phyloP scores from a whole-genome alignment of 164 flowering plant genomes.

The Liquidambar formosana region DNA sequence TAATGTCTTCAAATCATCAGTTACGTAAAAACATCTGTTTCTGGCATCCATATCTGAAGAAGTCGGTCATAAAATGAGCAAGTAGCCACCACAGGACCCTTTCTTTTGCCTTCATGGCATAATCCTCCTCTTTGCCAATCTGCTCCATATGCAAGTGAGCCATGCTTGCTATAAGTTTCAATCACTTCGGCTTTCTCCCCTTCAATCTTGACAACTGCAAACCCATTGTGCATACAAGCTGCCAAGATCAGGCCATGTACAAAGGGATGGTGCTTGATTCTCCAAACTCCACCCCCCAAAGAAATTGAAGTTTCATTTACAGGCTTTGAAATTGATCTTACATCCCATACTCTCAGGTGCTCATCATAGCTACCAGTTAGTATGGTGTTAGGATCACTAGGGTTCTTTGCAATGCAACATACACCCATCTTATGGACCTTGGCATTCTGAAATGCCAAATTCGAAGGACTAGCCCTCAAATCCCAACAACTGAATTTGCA shows the following conservation, averaged over 20 bases:
- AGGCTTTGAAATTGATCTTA: conserved; percentile 70
- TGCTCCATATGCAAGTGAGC: conserved; percentile 91
- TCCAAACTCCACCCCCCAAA: conserved; percentile 97
- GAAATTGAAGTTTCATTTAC: conserved; percentile 56
- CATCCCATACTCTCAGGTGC: conserved; percentile 79
- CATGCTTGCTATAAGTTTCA: conserved; percentile 69
- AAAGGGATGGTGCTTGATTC: conserved; percentile 79
- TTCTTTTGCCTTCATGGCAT: conserved; percentile 18
- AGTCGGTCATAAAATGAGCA: conserved; percentile 91
- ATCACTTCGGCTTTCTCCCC: conserved; percentile 43
- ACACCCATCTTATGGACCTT: conserved; percentile 83
- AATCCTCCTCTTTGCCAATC: conserved; percentile 68
- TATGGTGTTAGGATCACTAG: conserved; percentile 45
- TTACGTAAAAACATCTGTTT: conserved; percentile 32
- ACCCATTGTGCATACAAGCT: conserved; percentile 98
- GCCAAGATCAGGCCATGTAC: conserved; percentile 61
- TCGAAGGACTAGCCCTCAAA: conserved; percentile 56
- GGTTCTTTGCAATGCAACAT: conserved; percentile 75
- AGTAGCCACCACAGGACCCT: conserved; percentile 59
- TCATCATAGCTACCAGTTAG: conserved; percentile 96
- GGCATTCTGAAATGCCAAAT: conserved; percentile 59
- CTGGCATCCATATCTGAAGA: conserved; percentile 78
- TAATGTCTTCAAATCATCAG: too few species aligned
- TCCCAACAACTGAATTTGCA: conserved; percentile 91
- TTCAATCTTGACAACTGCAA: conserved; percentile 52